These are phyloP conservation scores for Tetradesmus obliquus DNA, from an alignment of 139 green algal species.

Conservation along the genomic window DNA sequence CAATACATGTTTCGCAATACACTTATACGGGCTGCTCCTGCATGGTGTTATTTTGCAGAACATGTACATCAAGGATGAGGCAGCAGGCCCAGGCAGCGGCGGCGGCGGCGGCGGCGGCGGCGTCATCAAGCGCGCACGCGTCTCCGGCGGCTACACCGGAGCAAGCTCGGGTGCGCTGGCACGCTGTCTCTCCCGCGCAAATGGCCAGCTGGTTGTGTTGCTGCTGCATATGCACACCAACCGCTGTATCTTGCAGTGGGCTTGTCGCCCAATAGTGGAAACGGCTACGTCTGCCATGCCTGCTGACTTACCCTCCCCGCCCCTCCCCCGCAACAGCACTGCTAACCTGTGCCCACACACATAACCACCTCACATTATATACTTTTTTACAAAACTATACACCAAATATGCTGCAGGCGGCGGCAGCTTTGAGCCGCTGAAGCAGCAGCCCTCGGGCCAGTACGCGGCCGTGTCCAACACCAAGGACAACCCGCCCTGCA, in stretches of 20 bases:
- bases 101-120: background rate
- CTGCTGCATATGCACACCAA: too few relatives aligned
- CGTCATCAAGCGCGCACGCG: slow-evolving; percentile 28
- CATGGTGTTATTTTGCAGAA: slow-evolving; percentile 44
- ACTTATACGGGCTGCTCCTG: background rate
- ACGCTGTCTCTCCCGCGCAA: background rate
- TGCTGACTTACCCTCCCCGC: too few relatives aligned
- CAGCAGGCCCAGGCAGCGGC: background rate
- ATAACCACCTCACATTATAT: background rate
- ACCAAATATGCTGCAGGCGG: background rate
- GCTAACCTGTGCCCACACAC: background rate
- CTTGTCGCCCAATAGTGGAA: too few relatives aligned
- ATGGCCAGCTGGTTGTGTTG: too few relatives aligned
- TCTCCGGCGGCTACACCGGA: background rate
- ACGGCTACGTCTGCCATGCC: too few relatives aligned
- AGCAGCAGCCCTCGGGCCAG: background rate
- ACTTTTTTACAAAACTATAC: too few relatives aligned
- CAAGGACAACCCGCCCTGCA: slow-evolving; percentile 93
- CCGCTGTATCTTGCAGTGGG: too few relatives aligned
- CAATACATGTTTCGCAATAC: too few relatives aligned
- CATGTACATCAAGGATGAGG: slow-evolving; percentile 83
- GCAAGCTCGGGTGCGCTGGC: background rate
- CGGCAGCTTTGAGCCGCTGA: background rate
- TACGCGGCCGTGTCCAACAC: slow-evolving; percentile 17
- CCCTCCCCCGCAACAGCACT: too few relatives aligned